Percentiles rank a stretch among this genome's conserved stretches.
phyloP scores from a whole-genome alignment of 1,284 basidiomycete species.

The Laetiporus sulphureus region DNA sequence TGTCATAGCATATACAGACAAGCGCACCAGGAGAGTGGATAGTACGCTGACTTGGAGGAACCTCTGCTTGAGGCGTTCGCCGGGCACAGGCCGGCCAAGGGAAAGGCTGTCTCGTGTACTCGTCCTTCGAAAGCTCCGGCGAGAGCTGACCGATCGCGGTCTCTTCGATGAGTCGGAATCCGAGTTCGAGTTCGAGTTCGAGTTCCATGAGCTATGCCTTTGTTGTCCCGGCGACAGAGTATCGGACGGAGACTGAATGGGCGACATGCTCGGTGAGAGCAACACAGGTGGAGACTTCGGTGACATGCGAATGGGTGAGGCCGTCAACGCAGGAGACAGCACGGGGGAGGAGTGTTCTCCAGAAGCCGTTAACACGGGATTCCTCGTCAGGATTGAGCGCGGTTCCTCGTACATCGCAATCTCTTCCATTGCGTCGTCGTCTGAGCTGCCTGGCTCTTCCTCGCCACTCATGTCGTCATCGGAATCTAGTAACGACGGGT shows the following conservation, averaged over 20 bases:
- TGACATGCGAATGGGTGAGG: conserved; percentile 8
- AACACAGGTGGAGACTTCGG: conserved; percentile 3
- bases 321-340: conserved; percentile 11
- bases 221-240: conserved; percentile 17
- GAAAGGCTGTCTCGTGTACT: conserved; percentile 26
- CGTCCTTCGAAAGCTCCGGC: conserved; percentile 45
- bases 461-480: conserved; percentile 70
- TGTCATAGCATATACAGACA: conserved; percentile 1
- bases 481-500: conserved; percentile 54
- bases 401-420: conserved; percentile 63
- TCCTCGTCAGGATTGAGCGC: conserved; percentile 9
- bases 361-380: conserved; percentile 15
- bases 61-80: conserved; percentile 73
- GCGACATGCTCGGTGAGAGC: conserved; percentile 9
- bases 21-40: conserved; percentile 59
- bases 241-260: conserved; percentile 7
- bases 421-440: conserved; percentile 73
- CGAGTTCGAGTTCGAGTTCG: conserved; percentile 8
- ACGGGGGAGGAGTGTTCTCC: conserved; percentile 19
- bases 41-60: conserved; percentile 72
- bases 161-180: conserved; percentile 31
- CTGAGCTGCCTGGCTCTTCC: conserved; percentile 62
- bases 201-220: conserved; percentile 21
- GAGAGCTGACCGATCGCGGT: conserved; percentile 37
- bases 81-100: conserved; percentile 40